Evolutionary conservation across 139 green algal species (phyloP), one percentile per base, ranked within the genome.

Genomic region (Axilococcus clingmanii): DNA sequence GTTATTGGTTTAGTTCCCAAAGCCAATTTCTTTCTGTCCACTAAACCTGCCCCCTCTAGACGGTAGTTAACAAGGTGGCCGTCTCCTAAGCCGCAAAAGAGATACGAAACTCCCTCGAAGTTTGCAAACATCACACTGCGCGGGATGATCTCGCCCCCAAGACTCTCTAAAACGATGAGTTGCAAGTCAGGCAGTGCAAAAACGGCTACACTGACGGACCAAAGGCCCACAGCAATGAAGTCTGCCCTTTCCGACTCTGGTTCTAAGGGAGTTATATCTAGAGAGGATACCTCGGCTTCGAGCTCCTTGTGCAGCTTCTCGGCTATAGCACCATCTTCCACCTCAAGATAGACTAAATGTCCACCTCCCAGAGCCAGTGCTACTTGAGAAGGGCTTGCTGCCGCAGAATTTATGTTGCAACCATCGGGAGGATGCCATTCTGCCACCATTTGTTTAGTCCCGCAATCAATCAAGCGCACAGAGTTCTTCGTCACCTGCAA

Each of bases 1-100:
- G 71, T 75, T 57, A 97, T 84, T 30, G 91, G 89, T 69, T 94
- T 89, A 29, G 86, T 94, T 44, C 91, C 91, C 42, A 96, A 69
- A 38, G 76, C 67, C 17, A 97, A 42, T 52, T 72, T 78, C 69
- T 93, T 95, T 8, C 81, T 64, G 6, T 93, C 79, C 0, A 41
- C 67, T 16, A 91, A 68, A 12, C 27, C 32, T 12, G 11, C 15
- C 5, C 5, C 47, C 7, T 38, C 35, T 14, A 57, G 7, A 27
- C 55, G 14, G 25, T 53, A 72, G 40, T 43, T 66, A 15, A 66
- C 29, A 27, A 76, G 32, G 17, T 60, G 56, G 22, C 69, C 69
- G 20, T 78, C 69, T 7, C 69, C 69, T 31, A 78, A 42, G n/a
- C 68, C 90, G 28, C 65, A 72, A 38, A 97, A 75, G 22, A 94